Percentiles rank a stretch among this genome's conserved stretches.
phyloP scores from a whole-genome alignment of 176 grass and related monocot genomes.

The Secale cereale region DNA sequence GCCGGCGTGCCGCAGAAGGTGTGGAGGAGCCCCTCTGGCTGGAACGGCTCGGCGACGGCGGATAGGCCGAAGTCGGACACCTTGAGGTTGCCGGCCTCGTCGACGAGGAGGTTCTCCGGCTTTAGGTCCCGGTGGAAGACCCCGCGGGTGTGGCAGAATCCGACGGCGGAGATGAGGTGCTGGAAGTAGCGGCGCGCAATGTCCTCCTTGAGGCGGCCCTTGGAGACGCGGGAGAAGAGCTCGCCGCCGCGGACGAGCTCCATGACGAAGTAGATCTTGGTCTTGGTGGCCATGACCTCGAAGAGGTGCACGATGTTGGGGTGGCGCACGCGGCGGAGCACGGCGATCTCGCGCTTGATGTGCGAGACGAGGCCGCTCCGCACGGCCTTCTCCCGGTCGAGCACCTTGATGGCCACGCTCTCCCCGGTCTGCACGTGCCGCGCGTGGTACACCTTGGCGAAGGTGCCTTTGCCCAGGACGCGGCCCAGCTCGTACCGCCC shows the following conservation, averaged over 20 bases:
- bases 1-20: constrained; percentile 97
- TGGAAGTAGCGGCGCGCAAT: constrained; percentile 88
- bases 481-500: constrained; percentile 85
- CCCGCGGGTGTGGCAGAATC: constrained; percentile 89
- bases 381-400: constrained; percentile 85
- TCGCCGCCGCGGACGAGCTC: constrained; percentile 89
- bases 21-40: constrained; percentile 70
- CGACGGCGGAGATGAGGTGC: constrained; percentile 84
- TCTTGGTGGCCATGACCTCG: constrained; percentile 97
- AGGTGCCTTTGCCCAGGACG: constrained; percentile 76
- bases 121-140: constrained; percentile 98
- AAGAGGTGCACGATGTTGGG: constrained; percentile 91
- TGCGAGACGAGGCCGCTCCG: constrained; percentile 61
- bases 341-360: constrained; percentile 96
- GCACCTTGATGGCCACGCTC: constrained; percentile 83
- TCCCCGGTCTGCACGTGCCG: constrained; percentile 47
- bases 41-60: constrained; percentile 81
- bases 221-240: constrained; percentile 84
- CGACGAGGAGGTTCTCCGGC: constrained; percentile 94
- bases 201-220: constrained; percentile 97
- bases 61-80: constrained; percentile 94
- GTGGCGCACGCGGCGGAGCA: constrained; percentile 93
- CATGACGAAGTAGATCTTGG: constrained; percentile 99
- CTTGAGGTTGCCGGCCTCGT: constrained; percentile 75
- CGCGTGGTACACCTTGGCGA: constrained; percentile 92